Base-by-base conservation (phyloP, 371 early-diverging fungal genomes). In the Mortierella sp. region DNA sequence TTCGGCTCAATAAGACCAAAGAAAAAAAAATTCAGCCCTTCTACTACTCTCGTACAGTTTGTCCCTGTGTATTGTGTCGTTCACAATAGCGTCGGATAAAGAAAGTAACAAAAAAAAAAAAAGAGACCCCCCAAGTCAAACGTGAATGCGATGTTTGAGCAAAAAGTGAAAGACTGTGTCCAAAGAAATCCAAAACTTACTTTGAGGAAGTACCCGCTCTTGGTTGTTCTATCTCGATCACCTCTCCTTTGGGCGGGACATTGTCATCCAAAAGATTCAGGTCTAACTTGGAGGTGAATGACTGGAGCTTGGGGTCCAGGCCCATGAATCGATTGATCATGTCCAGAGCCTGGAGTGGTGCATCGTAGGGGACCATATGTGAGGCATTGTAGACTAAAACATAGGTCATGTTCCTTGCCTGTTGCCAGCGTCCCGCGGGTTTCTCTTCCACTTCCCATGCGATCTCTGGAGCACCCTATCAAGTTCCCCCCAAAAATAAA, bases 361-460 rank as follows among this genome's bases (percentile, higher is more conserved):
- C 69, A 70, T 95, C 95, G 43, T 93, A 88, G 21, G 95, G 92
- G 0, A 90, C 90, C 96, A 96, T 96, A 73, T 96, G 96, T 45
- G 89, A 89, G 15, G 91, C 91, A 67, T 92, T 87, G 60, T 87
- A 84, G 26, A 94, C 82, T 9, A 90, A 23, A 0, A 90, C 89
- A 79, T 89, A 91, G 1, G 89, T 90, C 60, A 96, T 82, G 68
- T 94, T 94, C 26, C 92, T 83, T 9, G 84, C 89, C 28, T 81
- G 74, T 25, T 84, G 85, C 73, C 86, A 85, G 53, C 81, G 67
- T 23, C 94, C 96, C 26, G 82, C 86, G 2, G 82, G 25, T 28
- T 77, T 74, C 60, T 86, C 84, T 26, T 92, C 87, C 26, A 94
- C 83, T 7, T 72, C 76, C 92, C 91, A 92, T 6, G 84, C 73